Evolutionary conservation across 495 filamentous ascomycete species (phyloP).

Genomic region (Penicillium paradoxum): DNA sequence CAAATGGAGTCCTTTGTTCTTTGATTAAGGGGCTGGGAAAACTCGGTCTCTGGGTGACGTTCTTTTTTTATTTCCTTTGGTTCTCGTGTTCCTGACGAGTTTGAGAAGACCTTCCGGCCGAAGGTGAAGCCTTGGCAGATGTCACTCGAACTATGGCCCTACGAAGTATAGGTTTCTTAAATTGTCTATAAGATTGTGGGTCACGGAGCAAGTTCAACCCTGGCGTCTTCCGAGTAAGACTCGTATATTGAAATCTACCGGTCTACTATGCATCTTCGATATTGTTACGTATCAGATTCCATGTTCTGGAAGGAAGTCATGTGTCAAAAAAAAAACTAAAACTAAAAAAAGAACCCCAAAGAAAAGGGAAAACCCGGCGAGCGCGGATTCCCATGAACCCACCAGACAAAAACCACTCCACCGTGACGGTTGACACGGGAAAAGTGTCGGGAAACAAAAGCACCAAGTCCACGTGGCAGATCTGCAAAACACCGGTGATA

Average conservation of each 20-base stretch:
- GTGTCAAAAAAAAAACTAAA: too few species aligned
- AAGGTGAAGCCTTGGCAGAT: neutral
- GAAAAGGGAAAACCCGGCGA: neutral
- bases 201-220: too few species aligned
- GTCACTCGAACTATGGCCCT: neutral
- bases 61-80: neutral
- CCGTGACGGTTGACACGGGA: neutral
- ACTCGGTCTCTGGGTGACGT: neutral
- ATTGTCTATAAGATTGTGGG: too few species aligned
- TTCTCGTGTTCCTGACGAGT: neutral
- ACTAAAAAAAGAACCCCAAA: too few species aligned
- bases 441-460: neutral
- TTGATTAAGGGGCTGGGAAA: constrained; percentile 1
- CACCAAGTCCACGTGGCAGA: constrained; percentile 9
- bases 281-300: too few species aligned
- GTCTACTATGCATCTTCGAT: too few species aligned
- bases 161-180: too few species aligned
- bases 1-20: neutral
- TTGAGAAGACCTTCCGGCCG: too few species aligned
- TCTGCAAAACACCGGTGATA: constrained; percentile 1
- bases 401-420: neutral
- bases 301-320: too few species aligned
- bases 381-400: too few species aligned
- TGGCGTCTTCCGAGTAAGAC: too few species aligned
- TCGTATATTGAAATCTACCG: too few species aligned